These are phyloP conservation scores for Pseudogymnoascus pannorum DNA, from an alignment of 2,329 filamentous ascomycete species.

Conservation along the genomic window DNA sequence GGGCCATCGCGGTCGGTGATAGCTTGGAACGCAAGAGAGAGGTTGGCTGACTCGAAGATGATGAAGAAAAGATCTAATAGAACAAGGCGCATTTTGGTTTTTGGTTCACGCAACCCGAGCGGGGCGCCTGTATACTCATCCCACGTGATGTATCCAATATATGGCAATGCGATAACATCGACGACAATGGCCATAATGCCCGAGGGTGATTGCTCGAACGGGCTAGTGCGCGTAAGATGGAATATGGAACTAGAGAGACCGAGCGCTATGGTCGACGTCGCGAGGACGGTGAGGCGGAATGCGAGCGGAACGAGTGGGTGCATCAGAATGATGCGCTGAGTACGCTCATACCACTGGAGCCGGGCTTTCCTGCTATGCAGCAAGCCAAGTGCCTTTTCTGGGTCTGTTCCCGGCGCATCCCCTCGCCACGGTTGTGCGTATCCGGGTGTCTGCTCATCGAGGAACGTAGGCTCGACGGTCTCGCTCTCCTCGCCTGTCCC, in stretches of 20 bases:
- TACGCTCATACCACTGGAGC: constrained; percentile 11
- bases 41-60: constrained; percentile 91
- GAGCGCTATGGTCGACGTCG: constrained; percentile 75
- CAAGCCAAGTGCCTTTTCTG: constrained; percentile 24
- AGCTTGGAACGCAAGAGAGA: constrained; percentile 81
- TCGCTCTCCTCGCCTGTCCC: constrained; percentile 21
- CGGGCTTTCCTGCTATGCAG: constrained; percentile 24
- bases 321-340: constrained; percentile 23
- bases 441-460: constrained; percentile 27
- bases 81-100: constrained; percentile 81
- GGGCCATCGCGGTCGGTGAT: constrained; percentile 56
- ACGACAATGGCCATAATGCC: constrained; percentile 84
- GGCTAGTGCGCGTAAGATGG: constrained; percentile 36
- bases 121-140: constrained; percentile 96
- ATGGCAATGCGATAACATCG: constrained; percentile 80
- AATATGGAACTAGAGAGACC: constrained; percentile 72
- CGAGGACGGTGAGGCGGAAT: constrained; percentile 74
- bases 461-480: constrained; percentile 23
- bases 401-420: constrained; percentile 22
- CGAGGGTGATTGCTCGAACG: constrained; percentile 58
- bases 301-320: constrained; percentile 69
- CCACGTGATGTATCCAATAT: constrained; percentile 87
- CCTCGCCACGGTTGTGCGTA: constrained; percentile 30
- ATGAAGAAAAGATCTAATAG: constrained; percentile 94
- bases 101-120: constrained; percentile 73